Conservation (phyloP, 345 rosid genomes). For the Limnanthes douglasii region DNA sequence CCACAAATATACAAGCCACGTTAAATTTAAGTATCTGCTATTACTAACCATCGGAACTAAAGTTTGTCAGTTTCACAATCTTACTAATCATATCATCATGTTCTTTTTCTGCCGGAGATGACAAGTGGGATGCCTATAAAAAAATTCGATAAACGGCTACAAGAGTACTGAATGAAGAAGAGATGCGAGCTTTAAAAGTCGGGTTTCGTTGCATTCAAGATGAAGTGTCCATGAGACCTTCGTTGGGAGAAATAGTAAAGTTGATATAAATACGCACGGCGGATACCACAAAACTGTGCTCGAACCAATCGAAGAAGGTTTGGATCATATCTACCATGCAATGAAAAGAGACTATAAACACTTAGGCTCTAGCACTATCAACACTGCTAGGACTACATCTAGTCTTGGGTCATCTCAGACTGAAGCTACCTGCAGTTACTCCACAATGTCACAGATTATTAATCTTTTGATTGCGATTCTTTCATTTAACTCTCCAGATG, state of each 20-base stretch:
- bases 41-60: too few species aligned
- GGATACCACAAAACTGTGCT: conserved; percentile 79
- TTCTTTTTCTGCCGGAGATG: conserved; percentile 22
- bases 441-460: too few species aligned
- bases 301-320: conserved; percentile 71
- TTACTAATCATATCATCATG: background rate
- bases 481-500: too few species aligned
- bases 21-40: too few species aligned
- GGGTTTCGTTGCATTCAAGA: conserved; percentile 75
- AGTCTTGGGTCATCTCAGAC: conserved; percentile 43
- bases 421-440: conserved; percentile 74
- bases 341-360: conserved; percentile 64
- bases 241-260: conserved; percentile 66
- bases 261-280: conserved; percentile 43
- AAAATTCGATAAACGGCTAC: conserved; percentile 30
- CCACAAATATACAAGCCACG: too few species aligned
- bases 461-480: too few species aligned
- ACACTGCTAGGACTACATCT: conserved; percentile 20
- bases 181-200: conserved; percentile 37
- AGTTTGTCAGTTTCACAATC: too few species aligned
- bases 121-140: conserved; percentile 23
- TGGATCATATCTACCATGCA: conserved; percentile 66
- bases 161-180: conserved; percentile 38
- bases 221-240: conserved; percentile 41
- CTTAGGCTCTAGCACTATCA: conserved; percentile 32